phyloP scores from a whole-genome alignment of 2,329 filamentous ascomycete species.

The Penicillium sp. region DNA sequence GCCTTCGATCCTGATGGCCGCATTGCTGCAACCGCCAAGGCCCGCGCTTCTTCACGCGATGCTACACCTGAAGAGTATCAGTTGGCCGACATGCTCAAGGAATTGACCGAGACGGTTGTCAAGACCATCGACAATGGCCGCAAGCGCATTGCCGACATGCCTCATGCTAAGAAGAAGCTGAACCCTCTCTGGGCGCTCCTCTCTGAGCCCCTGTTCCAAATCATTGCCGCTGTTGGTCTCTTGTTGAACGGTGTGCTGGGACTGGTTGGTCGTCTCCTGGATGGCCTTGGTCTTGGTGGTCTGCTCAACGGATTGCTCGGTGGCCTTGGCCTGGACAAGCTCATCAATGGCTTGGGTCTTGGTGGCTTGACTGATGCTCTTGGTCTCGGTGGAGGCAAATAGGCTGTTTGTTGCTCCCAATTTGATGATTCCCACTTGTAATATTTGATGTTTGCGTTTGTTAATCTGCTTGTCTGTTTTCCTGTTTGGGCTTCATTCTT shows the following conservation, averaged over 20 bases:
- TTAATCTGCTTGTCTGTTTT: background rate
- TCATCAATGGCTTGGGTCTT: slow-evolving; percentile 49
- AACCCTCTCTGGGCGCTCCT: slow-evolving; percentile 78
- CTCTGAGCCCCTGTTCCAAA: slow-evolving; percentile 79
- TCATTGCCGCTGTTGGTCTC: slow-evolving; percentile 79
- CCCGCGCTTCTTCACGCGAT: slow-evolving; percentile 66
- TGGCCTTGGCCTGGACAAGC: slow-evolving; percentile 58
- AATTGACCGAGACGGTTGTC: slow-evolving; percentile 71
- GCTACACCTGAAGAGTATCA: slow-evolving; percentile 77
- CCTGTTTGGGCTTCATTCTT: too few species aligned
- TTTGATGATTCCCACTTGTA: too few species aligned
- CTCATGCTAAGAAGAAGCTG: slow-evolving; percentile 88
- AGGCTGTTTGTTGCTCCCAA: background rate
- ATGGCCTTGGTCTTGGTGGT: slow-evolving; percentile 73
- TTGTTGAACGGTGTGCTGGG: slow-evolving; percentile 75
- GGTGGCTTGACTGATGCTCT: slow-evolving; percentile 39
- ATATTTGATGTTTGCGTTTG: too few species aligned
- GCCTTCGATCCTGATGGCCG: slow-evolving; percentile 83
- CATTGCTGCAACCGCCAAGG: slow-evolving; percentile 79
- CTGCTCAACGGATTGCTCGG: slow-evolving; percentile 71
- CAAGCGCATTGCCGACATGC: slow-evolving; percentile 85
- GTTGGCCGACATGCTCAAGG: slow-evolving; percentile 78
- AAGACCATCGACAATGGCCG: slow-evolving; percentile 81
- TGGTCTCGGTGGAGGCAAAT: slow-evolving; percentile 41
- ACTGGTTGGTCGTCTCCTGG: slow-evolving; percentile 72